Base-by-base conservation (phyloP, 2,329 filamentous ascomycete genomes). In the Colletotrichum sp. region DNA sequence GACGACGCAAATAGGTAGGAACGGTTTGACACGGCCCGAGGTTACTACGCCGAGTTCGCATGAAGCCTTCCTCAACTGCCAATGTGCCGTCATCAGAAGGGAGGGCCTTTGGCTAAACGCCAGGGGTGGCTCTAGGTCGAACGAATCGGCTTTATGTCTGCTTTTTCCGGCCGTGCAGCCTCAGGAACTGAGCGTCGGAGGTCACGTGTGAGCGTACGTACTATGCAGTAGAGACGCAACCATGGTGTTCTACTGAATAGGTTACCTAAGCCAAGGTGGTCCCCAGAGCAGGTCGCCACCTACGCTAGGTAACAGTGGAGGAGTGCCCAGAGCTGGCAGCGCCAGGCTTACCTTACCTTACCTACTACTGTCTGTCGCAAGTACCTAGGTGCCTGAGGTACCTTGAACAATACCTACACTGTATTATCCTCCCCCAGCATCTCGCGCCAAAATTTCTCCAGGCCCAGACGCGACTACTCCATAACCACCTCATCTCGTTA, bases 1-100 rank as follows among this genome's bases (percentile, higher is more conserved):
- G 52, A 18, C n/a, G 78, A 43, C n/a, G 30, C 48, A 32, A 24
- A 70, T 28, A 52, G 52, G 16, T 8, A 72, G 36, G 30, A 43
- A 71, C 84, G 84, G 84, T 78, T 85, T 81, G 80, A 82, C 76
- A 81, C 84, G 84, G 84, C 83, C 84, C 84, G 84, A 85, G 84
- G 84, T 76, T 65, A 76, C 64, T 68, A 60, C 48, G 74, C 74
- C 74, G 70, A 74, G 28, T 48, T 76, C 74, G 70, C 74, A 76
- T 65, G 74, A 76, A 65, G 71, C 64, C 43, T 68, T 68, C 64
- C 36, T 72, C 67, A 68, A 39, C 52, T 71, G 59, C 43, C 24
- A 21, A 55, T 43, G 73, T 72, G 73, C 69, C 73, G 73, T 75
- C 73, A 75, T 75, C 69, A 68, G 30, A 36, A 36, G 21, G 16